phyloP scores from a whole-genome alignment of 2,329 filamentous ascomycete species.

The Colletotrichum euphorbiae region DNA sequence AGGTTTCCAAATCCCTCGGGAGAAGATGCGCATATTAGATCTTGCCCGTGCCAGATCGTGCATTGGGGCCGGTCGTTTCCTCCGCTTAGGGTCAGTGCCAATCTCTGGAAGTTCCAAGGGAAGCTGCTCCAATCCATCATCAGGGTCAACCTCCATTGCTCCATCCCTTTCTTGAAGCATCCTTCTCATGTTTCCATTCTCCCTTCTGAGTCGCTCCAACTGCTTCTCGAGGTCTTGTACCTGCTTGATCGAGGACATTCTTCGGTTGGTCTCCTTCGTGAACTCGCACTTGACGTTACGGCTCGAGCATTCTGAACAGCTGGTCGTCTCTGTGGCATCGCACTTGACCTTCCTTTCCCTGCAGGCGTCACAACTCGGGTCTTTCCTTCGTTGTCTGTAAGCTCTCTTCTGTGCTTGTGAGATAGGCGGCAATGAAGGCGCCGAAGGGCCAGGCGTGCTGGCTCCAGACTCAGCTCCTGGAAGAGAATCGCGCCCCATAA shows the following conservation, averaged over 20 bases:
- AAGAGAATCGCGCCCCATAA: conserved; percentile 69
- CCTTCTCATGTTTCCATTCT: conserved; percentile 80
- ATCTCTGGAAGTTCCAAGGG: conserved; percentile 72
- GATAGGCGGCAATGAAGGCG: conserved; percentile 49
- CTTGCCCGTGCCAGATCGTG: conserved; percentile 80
- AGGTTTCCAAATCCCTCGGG: conserved; percentile 83
- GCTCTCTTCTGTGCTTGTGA: conserved; percentile 86
- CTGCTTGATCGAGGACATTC: conserved; percentile 99
- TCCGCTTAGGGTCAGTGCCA: conserved; percentile 73
- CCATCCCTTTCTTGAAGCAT: conserved; percentile 66
- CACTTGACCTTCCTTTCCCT: conserved; percentile 89
- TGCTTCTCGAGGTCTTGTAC: conserved; percentile 97
- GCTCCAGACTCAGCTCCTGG: conserved; percentile 68
- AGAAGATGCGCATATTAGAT: conserved; percentile 77
- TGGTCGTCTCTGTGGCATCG: conserved; percentile 94
- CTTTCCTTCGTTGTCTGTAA: conserved; percentile 93
- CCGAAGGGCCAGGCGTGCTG: conserved; percentile 63
- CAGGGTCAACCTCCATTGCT: conserved; percentile 62
- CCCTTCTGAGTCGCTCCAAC: conserved; percentile 80
- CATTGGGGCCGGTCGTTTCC: conserved; percentile 69
- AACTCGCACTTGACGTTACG: conserved; percentile 98
- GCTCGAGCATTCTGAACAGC: conserved; percentile 97
- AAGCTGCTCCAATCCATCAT: conserved; percentile 61
- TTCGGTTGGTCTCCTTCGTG: conserved; percentile 97
- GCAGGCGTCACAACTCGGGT: conserved; percentile 97